Base-by-base conservation (phyloP, 2,329 filamentous ascomycete genomes). In the Paraphaeosphaeria minitans region DNA sequence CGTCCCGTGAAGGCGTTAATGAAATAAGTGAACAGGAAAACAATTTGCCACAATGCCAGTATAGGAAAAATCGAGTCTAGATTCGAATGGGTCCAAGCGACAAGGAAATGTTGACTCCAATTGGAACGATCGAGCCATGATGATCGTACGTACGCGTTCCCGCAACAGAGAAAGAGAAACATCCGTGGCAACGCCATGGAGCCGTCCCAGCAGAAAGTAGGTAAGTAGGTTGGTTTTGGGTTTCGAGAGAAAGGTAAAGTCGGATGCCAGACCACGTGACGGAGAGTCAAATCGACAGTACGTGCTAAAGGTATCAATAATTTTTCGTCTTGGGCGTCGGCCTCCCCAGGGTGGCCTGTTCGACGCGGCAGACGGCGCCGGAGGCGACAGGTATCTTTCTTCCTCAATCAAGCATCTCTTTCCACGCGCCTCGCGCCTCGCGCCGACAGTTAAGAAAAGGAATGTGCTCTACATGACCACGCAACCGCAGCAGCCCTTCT, bases 401-500 rank as follows among this genome's bases (percentile, higher is more conserved):
- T 61, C 64, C 62, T 60, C 57, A 24, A 59, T 52, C 48, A 43
- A 53, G 27, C 29, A 31, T 31, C 29, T 31, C 46, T n/a, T 39
- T 39, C 14, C 37, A 19, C 37, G 37, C 27, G 12, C 27, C 55
- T 48, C 58, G 57, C 61, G 53, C 59, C 59, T 48, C 33, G 31
- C 50, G 31, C 43, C 55, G 50, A 60, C 62, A 27, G 35, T 13
- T 19, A 39, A n/a, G 16, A 6, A 39, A n/a, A n/a, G 16, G 14
- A 39, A 43, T 43, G 31, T 21, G 60, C 56, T 56, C 66, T 87
- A 95, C 93, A 97, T 96, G 75, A 97, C 85, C 76, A 91, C 84
- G 79, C 93, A 97, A 80, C 86, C 83, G 81, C 93, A 96, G 85
- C 93, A 97, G 66, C 92, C 79, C 67, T 85, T 82, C 74, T 89